Base-by-base conservation (phyloP, 768 basidiomycete species). In the Albatrellus ellisii region DNA sequence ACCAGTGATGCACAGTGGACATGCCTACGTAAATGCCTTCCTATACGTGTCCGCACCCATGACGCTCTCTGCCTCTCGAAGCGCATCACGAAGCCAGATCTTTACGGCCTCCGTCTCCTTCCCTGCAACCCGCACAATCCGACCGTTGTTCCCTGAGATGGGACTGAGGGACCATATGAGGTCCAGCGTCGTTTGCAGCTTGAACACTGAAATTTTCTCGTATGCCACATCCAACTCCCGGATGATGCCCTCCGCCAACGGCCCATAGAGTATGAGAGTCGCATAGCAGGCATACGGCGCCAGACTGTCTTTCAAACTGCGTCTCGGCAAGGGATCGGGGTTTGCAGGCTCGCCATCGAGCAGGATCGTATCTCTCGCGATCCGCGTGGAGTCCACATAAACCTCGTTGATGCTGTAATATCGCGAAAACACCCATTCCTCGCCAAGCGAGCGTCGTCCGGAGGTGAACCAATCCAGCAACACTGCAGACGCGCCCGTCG, bases 381-480 rank as follows among this genome's bases (percentile, higher is more conserved):
- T 59, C 43, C 79, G 69, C 50, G 63, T 66, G 2, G 71, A 77
- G 6, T 69, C 74, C 9, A 85, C 56, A 54, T 73, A 73, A 10
- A 98, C 63, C 58, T 94, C 89, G 58, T 97, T 98, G 42, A 73
- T 60, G 52, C 85, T 91, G 56, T 79, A 73, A 57, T 94, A 97
- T 45, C 72, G 67, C 38, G 81, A 73, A 57, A 97, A 92, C 3
- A 59, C 76, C 94, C 94, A 98, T 39, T 86, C 79, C 55, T 98
- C 94, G 24, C 85, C 84, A 20, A 76, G 66, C 6, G 78, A 70
- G 56, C 75, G 78, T 26, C 94, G 73, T 9, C 94, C 94, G 3
- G 86, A 84, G 1, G 90, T 95, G 44, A 89, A 63, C 88, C 91
- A 95, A 56, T 97, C 94, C 12, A 98, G 70, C 1, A 92, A 59